Evolutionary conservation across 441 rosid species (phyloP), one percentile per base, ranked within the genome.

Genomic region (Arabidopsis hybrid): DNA sequence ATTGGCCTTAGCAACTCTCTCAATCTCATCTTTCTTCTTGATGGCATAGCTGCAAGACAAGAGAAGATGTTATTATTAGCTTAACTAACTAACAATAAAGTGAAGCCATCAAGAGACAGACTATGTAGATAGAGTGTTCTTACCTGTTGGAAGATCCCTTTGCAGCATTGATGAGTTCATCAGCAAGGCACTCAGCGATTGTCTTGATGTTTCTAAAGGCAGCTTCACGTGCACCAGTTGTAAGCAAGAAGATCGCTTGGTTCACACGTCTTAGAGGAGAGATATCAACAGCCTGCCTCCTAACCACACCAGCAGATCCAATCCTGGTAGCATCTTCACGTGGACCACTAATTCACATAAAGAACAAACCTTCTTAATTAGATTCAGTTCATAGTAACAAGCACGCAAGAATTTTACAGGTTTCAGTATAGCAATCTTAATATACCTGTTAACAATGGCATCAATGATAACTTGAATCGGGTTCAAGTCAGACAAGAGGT

Each of bases 251-350:
- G 65, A 86, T 80, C 0, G 92, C 91, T 70, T 85, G 92, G 72
- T 87, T 89, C 6, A 89, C 94, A 71, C 92, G 90, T 60, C 94
- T 73, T n/a, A 89, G 67, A 6, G 95, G 94, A 18, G 92, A 87
- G 60, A 89, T 84, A 83, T 86, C 95, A 13, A 89, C 95, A 3
- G 95, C 95, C 79, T 89, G 95, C 35, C 95, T 86, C 73, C 95
- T 86, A 12, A 89, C 95, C 47, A 85, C 92, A 85, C 92, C 95
- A 79, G 95, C 95, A 45, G 91, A 85, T 4, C 95, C 95, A 56
- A 89, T 87, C 11, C 92, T 79, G 2, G 92, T 89, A 7, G 92
- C 91, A 73, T 89, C 95, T 74, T 89, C 92, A 52, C 95, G 81
- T 0, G 93, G 93, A 13, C 93, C 89, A 81, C 93, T 86, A 62